Evolutionary conservation across 2,329 filamentous ascomycete genomes (phyloP), one percentile per base, ranked within the genome.

Genomic region (Aspergillus oerlinghausenensis): DNA sequence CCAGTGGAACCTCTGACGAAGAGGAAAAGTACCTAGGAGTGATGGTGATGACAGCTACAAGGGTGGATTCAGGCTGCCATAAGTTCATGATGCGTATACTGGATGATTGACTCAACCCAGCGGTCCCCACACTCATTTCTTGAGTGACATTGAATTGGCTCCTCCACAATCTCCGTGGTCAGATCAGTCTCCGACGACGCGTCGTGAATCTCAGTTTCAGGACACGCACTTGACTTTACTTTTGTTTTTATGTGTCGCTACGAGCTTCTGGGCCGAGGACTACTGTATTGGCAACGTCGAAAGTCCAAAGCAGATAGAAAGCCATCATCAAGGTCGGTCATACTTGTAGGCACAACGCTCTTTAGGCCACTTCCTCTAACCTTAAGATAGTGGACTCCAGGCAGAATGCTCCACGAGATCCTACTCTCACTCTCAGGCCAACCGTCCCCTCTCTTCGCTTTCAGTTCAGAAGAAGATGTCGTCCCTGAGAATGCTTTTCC

Each of bases 371-470:
- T 25, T 35, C 19, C 10, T 42, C 19, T 25, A 53, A 47, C 14
- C 26, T 40, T 52, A 25, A n/a, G 21, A 26, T 54, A 68, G 65
- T 50, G 58, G 64, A 47, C 50, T 60, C 14, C 58, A 61, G 54
- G 57, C 71, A 76, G 67, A 65, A 99, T 99, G 94, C 89, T 99
- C 74, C 94, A 97, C 84, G 94, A 99, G 82, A 91, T 99, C 79
- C 86, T 97, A 75, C 88, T 99, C 75, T 93, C 92, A 74, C 87
- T 97, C 75, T 95, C 92, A 68, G 93, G 94, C 65, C 90, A 97
- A 77, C 88, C 90, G 62, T 97, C 93, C 63, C 88, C 92, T 64
- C 84, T 97, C 70, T 89, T 97, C 78, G 83, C 84, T 72, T 62
- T 75, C 65, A 69, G 75, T 66, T 74, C 79, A 65, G 67, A 79